Evolutionary conservation across 805 yeast species (phyloP).

Genomic region (Candida rishiriensis): DNA sequence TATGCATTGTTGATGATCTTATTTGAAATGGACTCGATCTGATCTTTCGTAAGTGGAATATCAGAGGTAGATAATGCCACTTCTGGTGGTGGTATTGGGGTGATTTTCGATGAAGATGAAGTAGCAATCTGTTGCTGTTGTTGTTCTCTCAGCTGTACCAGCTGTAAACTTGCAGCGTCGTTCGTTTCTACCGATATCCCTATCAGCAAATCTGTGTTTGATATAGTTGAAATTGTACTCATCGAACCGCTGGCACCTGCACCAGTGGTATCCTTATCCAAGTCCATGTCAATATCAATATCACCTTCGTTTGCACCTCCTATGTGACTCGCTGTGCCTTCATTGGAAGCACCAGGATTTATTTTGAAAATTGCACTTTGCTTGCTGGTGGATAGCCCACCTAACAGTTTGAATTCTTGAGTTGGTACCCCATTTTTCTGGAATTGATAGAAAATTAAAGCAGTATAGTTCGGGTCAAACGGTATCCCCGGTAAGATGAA

Average conservation of each 20-base stretch:
- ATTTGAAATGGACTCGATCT: constrained; percentile 62
- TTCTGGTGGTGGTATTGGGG: constrained; percentile 31
- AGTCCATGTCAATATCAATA: constrained; percentile 50
- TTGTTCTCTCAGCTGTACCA: constrained; percentile 31
- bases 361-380: constrained; percentile 91
- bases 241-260: constrained; percentile 17
- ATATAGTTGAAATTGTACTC: constrained; percentile 2
- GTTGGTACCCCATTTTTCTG: constrained; percentile 42
- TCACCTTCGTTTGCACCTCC: constrained; percentile 31
- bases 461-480: constrained; percentile 67
- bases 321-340: neutral
- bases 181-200: constrained; percentile 92
- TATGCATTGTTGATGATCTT: constrained; percentile 91
- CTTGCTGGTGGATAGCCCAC: constrained; percentile 57
- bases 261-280: constrained; percentile 34
- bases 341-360: constrained; percentile 37
- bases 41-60: constrained; percentile 19
- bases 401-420: constrained; percentile 58
- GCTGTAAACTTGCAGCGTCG: constrained; percentile 54
- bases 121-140: constrained; percentile 18
- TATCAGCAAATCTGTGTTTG: constrained; percentile 32
- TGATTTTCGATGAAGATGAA: constrained; percentile 20
- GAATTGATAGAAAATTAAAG: constrained; percentile 83
- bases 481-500: constrained; percentile 81
- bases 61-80: constrained; percentile 17